Evolutionary conservation across 352 stramenopile species (phyloP).

Genomic region (Blastocystis sp.): DNA sequence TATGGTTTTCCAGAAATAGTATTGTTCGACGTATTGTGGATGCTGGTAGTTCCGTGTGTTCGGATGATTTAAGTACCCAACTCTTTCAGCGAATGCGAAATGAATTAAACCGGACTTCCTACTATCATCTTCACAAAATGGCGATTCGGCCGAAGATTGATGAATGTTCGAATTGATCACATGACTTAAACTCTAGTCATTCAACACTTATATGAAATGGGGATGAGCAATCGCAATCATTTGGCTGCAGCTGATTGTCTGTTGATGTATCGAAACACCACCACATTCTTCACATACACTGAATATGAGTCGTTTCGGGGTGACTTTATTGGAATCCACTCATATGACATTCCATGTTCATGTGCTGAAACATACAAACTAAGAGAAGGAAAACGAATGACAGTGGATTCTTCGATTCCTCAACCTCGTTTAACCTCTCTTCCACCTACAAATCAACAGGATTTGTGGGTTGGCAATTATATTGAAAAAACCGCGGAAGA

Average conservation of each 20-base stretch:
- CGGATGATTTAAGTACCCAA: neutral
- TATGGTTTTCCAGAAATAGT: slow-evolving; percentile 60
- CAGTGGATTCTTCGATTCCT: neutral
- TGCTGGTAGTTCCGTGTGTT: neutral
- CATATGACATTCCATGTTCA: slow-evolving; percentile 63
- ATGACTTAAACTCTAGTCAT: neutral
- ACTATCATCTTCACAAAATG: neutral
- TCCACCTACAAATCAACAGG: neutral
- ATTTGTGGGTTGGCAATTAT: slow-evolving; percentile 21
- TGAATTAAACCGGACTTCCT: neutral
- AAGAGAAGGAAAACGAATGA: neutral
- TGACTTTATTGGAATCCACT: slow-evolving; percentile 42
- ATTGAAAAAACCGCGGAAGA: neutral
- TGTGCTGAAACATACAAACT: slow-evolving; percentile 17
- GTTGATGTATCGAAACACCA: slow-evolving; percentile 74
- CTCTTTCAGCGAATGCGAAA: neutral
- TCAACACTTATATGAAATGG: neutral
- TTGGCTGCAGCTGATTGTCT: slow-evolving; percentile 74
- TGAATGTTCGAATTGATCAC: neutral
- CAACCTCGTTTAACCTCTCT: neutral
- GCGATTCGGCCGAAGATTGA: neutral
- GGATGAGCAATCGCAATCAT: neutral
- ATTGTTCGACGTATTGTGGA: slow-evolving; percentile 5
- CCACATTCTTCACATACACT: slow-evolving; percentile 70
- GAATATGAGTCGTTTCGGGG: slow-evolving; percentile 44